Conservation (phyloP, 1,284 basidiomycete genomes). For the Ganoderma boninense region DNA sequence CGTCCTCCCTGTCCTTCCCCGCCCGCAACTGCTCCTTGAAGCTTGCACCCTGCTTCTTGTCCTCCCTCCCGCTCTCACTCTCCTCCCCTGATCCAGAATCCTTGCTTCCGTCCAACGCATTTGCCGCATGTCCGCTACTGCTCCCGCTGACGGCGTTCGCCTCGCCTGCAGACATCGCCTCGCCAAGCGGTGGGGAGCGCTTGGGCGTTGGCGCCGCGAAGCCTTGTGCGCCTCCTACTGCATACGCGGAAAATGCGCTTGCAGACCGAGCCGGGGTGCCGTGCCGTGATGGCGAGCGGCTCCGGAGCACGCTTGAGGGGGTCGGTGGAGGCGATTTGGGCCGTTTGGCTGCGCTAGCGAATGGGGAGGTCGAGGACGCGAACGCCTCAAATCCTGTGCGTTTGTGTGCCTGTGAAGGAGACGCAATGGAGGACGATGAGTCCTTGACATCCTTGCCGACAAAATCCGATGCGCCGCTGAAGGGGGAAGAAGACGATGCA, state of each 20-base stretch:
- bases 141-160: constrained; percentile 34
- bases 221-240: constrained; percentile 53
- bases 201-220: constrained; percentile 61
- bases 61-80: constrained; percentile 38
- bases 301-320: constrained; percentile 31
- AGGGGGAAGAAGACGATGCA: constrained; percentile 19
- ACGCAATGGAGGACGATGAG: constrained; percentile 10
- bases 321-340: constrained; percentile 43
- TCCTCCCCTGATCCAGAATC: constrained; percentile 21
- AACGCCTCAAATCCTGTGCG: constrained; percentile 76
- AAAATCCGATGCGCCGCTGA: constrained; percentile 17
- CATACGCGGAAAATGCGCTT: constrained; percentile 71
- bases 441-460: constrained; percentile 12
- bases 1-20: constrained; percentile 45
- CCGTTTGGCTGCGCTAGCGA: constrained; percentile 57
- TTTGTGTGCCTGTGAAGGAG: constrained; percentile 33
- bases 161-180: constrained; percentile 32
- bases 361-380: constrained; percentile 74
- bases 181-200: constrained; percentile 45
- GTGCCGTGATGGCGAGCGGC: constrained; percentile 37
- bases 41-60: constrained; percentile 23
- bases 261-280: constrained; percentile 33
- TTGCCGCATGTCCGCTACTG: constrained; percentile 8
- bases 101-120: constrained; percentile 24
- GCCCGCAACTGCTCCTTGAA: constrained; percentile 74